A percentile compares a stretch with the other conserved stretches of the same genome.
Evolutionary conservation across 2,329 filamentous ascomycete species (phyloP).

Genomic region (Alternaria panax): DNA sequence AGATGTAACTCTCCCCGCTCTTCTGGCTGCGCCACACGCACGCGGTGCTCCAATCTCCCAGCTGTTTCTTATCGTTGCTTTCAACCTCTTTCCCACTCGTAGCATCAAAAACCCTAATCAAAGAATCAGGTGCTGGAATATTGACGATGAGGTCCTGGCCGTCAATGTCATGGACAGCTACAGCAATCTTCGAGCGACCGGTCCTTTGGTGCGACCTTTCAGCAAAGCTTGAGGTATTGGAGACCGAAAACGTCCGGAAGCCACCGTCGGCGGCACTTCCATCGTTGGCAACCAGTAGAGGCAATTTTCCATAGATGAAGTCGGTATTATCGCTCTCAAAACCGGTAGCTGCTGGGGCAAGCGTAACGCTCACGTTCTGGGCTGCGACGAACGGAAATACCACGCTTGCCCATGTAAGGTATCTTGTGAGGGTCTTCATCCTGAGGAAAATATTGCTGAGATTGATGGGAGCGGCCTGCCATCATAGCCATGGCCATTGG

Average conservation of each 20-base stretch:
- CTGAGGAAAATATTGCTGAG: not conserved
- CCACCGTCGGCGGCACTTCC: constrained; percentile 41
- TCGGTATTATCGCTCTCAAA: constrained; percentile 41
- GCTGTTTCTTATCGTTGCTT: constrained; percentile 31
- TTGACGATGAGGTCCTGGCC: constrained; percentile 37
- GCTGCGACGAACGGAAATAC: constrained; percentile 13
- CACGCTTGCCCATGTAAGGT: constrained; percentile 15
- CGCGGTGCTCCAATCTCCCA: constrained; percentile 42
- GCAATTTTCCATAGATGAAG: constrained; percentile 32
- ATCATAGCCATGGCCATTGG: not conserved
- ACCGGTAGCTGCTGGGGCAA: constrained; percentile 30
- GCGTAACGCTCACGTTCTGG: constrained; percentile 28
- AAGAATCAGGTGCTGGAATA: constrained; percentile 40
- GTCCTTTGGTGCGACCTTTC: constrained; percentile 30
- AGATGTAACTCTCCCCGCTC: constrained; percentile 38
- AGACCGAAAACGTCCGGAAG: constrained; percentile 28
- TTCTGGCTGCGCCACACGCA: constrained; percentile 38
- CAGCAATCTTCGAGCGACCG: constrained; percentile 39
- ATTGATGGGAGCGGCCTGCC: not conserved
- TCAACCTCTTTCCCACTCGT: constrained; percentile 20
- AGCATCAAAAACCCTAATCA: constrained; percentile 36
- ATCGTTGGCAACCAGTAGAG: constrained; percentile 36
- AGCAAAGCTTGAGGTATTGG: constrained; percentile 13
- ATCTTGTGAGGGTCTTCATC: constrained; percentile 8
- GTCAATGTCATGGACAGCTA: constrained; percentile 33